These are phyloP conservation scores for Baeospora myosura DNA, from an alignment of 1,284 basidiomycete genomes.

Conservation along the genomic window DNA sequence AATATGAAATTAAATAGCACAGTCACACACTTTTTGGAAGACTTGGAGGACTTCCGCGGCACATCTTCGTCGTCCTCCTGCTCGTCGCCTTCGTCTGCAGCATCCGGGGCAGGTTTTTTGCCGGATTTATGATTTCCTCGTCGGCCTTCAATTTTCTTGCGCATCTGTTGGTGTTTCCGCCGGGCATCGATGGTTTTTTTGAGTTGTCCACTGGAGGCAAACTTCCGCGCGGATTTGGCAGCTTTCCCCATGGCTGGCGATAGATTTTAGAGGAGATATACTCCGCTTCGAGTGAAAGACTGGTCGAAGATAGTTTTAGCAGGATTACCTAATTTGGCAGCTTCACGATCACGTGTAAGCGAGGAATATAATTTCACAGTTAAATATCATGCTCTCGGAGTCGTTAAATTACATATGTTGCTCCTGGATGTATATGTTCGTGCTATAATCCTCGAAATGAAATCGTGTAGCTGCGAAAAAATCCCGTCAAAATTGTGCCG, in stretches of 20 bases:
- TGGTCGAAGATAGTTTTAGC: too few species aligned
- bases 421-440: too few species aligned
- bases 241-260: conserved; percentile 40
- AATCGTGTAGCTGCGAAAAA: too few species aligned
- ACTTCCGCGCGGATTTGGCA: conserved; percentile 78
- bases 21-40: conserved; percentile 1
- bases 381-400: too few species aligned
- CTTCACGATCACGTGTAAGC: too few species aligned
- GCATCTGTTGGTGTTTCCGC: conserved; percentile 68
- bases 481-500: too few species aligned
- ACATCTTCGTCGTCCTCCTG: conserved; percentile 31
- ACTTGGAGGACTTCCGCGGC: conserved; percentile 26
- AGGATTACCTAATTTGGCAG: too few species aligned
- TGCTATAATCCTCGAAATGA: too few species aligned
- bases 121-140: conserved; percentile 41
- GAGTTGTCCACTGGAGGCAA: conserved; percentile 79
- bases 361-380: too few species aligned
- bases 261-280: too few species aligned
- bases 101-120: conserved; percentile 30
- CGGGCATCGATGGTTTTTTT: conserved; percentile 79
- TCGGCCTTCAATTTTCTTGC: conserved; percentile 62
- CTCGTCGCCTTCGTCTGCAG: conserved; percentile 29
- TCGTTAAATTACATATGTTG: too few species aligned
- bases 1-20: conserved; percentile 5
- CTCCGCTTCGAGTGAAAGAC: too few species aligned